Conservation (phyloP, 192 early-diverging fungal genomes). For the Phycomyces blakesleeanus region DNA sequence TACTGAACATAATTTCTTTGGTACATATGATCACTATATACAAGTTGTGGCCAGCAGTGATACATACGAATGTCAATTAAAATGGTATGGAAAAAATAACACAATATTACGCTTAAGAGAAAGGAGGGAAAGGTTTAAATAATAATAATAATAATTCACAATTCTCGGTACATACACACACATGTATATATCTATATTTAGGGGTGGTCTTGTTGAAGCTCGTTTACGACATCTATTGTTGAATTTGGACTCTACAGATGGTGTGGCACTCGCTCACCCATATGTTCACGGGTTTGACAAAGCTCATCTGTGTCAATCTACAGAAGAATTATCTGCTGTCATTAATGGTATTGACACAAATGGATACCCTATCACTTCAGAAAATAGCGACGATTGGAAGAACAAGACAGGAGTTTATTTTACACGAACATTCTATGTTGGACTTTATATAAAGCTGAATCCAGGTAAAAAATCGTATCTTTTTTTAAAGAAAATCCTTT, state of each 20-base stretch:
- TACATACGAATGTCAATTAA: slow-evolving; percentile 1
- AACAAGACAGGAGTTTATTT: background rate
- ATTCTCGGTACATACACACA: background rate
- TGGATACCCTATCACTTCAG: background rate
- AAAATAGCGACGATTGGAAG: background rate
- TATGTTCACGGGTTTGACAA: slow-evolving; percentile 69
- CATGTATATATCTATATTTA: slow-evolving; percentile 9
- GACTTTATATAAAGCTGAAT: slow-evolving; percentile 9
- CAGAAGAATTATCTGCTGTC: background rate
- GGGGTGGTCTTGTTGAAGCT: slow-evolving; percentile 77
- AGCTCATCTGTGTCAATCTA: slow-evolving; percentile 15
- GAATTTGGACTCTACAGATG: slow-evolving; percentile 57
- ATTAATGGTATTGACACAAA: background rate
- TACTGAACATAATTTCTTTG: slow-evolving; percentile 22
- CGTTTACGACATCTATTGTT: slow-evolving; percentile 64
- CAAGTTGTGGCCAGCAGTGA: slow-evolving; percentile 24
- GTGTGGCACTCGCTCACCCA: slow-evolving; percentile 65
- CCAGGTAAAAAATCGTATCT: slow-evolving; percentile 10
- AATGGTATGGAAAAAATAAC: slow-evolving; percentile 15
- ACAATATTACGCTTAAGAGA: too few relatives aligned
- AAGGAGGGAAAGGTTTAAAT: too few relatives aligned
- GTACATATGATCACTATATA: slow-evolving; percentile 28
- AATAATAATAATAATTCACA: too few relatives aligned
- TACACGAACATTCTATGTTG: slow-evolving; percentile 25
- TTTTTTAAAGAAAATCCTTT: too few relatives aligned